Evolutionary conservation across 495 filamentous ascomycete genomes (phyloP).

Genomic region (Aspergillus indologenus): DNA sequence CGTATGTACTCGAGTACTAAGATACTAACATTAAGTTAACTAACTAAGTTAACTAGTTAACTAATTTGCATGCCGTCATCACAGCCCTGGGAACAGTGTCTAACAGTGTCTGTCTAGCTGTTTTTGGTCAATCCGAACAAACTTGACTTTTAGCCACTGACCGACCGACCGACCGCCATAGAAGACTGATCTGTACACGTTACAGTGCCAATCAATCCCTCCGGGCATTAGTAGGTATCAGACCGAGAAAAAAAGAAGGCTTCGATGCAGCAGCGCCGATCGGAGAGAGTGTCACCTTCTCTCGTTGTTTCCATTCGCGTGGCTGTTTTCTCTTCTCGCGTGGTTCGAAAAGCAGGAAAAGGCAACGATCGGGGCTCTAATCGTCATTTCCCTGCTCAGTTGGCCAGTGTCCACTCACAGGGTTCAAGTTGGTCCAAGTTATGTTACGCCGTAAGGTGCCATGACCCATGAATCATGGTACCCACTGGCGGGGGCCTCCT

Average conservation of each 20-base stretch:
- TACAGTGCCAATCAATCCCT: background rate
- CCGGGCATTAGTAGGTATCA: background rate
- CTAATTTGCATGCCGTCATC: constrained; percentile 17
- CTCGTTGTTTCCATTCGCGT: constrained; percentile 7
- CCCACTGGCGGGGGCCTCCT: no score
- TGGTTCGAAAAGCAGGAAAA: constrained; percentile 11
- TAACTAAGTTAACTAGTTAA: no score
- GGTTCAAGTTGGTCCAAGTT: background rate
- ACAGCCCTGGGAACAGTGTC: no score
- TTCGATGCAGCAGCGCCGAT: background rate
- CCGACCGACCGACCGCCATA: no score
- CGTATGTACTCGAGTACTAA: no score
- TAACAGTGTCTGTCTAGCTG: no score
- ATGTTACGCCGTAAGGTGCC: background rate
- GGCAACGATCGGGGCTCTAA: constrained; percentile 5
- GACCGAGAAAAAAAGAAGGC: background rate
- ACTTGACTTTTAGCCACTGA: background rate
- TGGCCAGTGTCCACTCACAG: constrained; percentile 1
- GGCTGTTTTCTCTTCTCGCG: constrained; percentile 7
- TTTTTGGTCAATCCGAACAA: constrained; percentile 20
- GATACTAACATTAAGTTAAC: no score
- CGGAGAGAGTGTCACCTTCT: background rate
- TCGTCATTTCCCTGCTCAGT: constrained; percentile 13
- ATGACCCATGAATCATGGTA: constrained; percentile 1
- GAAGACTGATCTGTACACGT: no score